Percentiles rank a stretch among this genome's conserved stretches.
These are phyloP conservation scores for Candida smagusa DNA, from an alignment of 1,139 yeast species.

Conservation along the genomic window DNA sequence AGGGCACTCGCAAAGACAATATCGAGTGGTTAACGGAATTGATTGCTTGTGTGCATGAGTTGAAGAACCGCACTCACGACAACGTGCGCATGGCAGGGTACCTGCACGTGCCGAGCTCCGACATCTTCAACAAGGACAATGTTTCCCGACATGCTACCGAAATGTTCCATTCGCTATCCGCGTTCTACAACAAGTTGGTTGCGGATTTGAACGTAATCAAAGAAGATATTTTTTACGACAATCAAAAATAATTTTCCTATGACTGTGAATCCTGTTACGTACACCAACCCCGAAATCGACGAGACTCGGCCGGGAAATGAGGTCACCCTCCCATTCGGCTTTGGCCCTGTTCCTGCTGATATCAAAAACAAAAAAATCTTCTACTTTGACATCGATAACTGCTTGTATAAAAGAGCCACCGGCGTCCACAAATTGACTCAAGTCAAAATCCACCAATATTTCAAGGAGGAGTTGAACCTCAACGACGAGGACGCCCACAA, in stretches of 20 bases:
- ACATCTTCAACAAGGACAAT: constrained; percentile 11
- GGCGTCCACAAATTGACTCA: constrained; percentile 87
- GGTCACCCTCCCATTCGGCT: constrained; percentile 42
- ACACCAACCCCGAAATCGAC: constrained; percentile 16
- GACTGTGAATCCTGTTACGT: constrained; percentile 11
- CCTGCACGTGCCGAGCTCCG: constrained; percentile 5
- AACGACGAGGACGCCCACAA: constrained; percentile 72
- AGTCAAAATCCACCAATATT: constrained; percentile 75
- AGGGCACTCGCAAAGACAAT: constrained; percentile 5
- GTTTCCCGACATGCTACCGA: constrained; percentile 12
- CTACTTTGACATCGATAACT: constrained; percentile 91
- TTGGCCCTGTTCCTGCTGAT: constrained; percentile 43
- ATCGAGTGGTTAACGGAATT: constrained; percentile 8
- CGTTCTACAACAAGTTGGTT: constrained; percentile 10
- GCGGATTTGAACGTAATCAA: constrained; percentile 11
- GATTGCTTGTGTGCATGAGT: constrained; percentile 7
- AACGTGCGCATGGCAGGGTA: constrained; percentile 9
- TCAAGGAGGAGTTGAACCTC: constrained; percentile 59
- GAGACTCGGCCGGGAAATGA: constrained; percentile 27
- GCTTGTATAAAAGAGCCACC: constrained; percentile 72
- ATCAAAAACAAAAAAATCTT: constrained; percentile 48
- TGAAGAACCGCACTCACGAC: constrained; percentile 9
- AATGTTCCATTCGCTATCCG: constrained; percentile 12
- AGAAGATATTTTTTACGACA: constrained; percentile 14
- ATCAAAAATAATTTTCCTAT: constrained; percentile 1